These are phyloP conservation scores for Beauveria rudraprayagi DNA, from an alignment of 2,329 filamentous ascomycete genomes.

Conservation along the genomic window DNA sequence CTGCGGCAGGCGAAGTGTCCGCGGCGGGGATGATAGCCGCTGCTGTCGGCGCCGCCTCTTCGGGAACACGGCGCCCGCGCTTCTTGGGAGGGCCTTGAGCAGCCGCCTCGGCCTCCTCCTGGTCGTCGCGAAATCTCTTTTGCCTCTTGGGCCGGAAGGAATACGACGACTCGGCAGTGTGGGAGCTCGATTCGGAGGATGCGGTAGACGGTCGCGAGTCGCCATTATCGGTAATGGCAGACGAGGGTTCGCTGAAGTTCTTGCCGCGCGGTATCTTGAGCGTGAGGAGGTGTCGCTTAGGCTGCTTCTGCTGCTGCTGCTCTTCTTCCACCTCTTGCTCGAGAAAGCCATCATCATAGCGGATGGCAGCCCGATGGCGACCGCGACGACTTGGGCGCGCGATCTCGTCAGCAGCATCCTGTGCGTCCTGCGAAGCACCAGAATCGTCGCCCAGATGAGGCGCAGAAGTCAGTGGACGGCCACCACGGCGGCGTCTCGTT, in stretches of 20 bases:
- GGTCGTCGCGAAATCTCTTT: conserved; percentile 44
- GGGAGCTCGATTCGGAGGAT: conserved; percentile 42
- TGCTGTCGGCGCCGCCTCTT: neutral
- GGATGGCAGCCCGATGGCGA: conserved; percentile 6
- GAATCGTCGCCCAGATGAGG: conserved; percentile 20
- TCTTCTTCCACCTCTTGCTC: conserved; percentile 16
- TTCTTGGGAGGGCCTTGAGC: conserved; percentile 32
- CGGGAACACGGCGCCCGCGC: conserved; percentile 19
- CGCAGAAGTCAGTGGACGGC: conserved; percentile 12
- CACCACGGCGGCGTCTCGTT: conserved; percentile 9
- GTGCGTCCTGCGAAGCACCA: conserved; percentile 19
- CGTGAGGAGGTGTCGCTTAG: conserved; percentile 26
- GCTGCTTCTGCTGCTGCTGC: conserved; percentile 19
- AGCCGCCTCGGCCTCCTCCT: conserved; percentile 32
- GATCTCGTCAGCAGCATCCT: conserved; percentile 16
- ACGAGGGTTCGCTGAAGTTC: conserved; percentile 30
- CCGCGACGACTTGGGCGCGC: conserved; percentile 15
- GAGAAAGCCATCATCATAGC: conserved; percentile 7
- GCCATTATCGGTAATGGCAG: conserved; percentile 32
- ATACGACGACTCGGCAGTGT: conserved; percentile 42
- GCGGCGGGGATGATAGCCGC: neutral
- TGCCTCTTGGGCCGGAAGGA: conserved; percentile 48
- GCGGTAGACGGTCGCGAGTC: conserved; percentile 45
- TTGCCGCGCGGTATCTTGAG: conserved; percentile 34
- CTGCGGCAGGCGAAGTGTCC: conserved; percentile 9